Conservation (phyloP, 768 basidiomycete genomes). For the Suillus placidus region DNA sequence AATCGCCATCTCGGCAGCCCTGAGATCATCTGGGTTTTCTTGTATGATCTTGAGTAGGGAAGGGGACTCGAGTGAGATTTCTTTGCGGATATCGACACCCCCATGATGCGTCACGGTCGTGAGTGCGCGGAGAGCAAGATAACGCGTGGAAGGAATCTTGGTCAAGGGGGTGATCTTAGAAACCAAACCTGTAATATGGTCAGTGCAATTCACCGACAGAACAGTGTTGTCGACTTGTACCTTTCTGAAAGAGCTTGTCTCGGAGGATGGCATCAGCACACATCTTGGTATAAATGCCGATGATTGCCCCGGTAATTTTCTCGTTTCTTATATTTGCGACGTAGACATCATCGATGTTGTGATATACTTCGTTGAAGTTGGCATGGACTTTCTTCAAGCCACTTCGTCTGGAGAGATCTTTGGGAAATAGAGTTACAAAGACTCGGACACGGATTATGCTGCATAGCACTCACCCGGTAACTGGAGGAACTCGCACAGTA, state of each 20-base stretch:
- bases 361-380: slow-evolving; percentile 56
- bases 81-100: slow-evolving; percentile 48
- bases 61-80: slow-evolving; percentile 49
- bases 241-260: slow-evolving; percentile 60
- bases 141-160: slow-evolving; percentile 47
- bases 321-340: slow-evolving; percentile 44
- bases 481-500: slow-evolving; percentile 52
- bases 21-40: slow-evolving; percentile 52
- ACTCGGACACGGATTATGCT: no score
- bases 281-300: slow-evolving; percentile 67
- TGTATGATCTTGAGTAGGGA: slow-evolving; percentile 49
- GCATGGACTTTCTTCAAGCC: slow-evolving; percentile 66
- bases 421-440: slow-evolving; percentile 3
- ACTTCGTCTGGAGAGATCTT: slow-evolving; percentile 57
- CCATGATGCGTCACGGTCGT: slow-evolving; percentile 66
- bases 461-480: slow-evolving; percentile 51
- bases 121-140: slow-evolving; percentile 57
- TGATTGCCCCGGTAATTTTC: slow-evolving; percentile 55
- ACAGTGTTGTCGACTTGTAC: slow-evolving; percentile 32
- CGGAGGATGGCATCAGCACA: slow-evolving; percentile 60
- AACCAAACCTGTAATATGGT: slow-evolving; percentile 47
- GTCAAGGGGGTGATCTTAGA: slow-evolving; percentile 59
- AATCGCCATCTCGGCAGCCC: slow-evolving; percentile 52
- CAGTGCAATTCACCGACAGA: slow-evolving; percentile 3
- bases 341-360: slow-evolving; percentile 53